Evolutionary conservation across 805 yeast species (phyloP).

Genomic region (Candida odintsovae): DNA sequence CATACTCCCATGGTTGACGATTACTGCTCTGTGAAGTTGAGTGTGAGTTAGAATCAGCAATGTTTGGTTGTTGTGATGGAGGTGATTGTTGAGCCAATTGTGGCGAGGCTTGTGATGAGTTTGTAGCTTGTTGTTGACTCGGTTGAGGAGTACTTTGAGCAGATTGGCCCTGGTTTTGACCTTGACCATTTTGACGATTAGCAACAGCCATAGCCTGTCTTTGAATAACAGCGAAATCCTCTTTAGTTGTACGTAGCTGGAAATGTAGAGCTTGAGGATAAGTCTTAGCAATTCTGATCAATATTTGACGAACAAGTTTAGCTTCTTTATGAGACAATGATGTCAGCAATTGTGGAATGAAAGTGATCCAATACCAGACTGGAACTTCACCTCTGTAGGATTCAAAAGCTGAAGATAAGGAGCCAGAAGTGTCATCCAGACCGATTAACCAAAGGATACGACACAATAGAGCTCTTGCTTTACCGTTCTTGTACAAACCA

Average conservation of each 20-base stretch:
- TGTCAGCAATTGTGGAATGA: conserved; percentile 88
- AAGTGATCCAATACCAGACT: conserved; percentile 98
- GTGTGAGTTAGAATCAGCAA: neutral
- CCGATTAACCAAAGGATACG: conserved; percentile 91
- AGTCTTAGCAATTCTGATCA: conserved; percentile 89
- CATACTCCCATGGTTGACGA: conserved; percentile 92
- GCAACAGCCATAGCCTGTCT: conserved; percentile 59
- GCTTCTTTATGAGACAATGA: conserved; percentile 92
- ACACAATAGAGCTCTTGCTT: conserved; percentile 81
- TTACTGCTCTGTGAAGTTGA: conserved; percentile 16
- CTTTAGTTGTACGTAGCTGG: conserved; percentile 92
- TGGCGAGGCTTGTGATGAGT: conserved; percentile 7
- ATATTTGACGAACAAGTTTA: conserved; percentile 75
- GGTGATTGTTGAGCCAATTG: conserved; percentile 1
- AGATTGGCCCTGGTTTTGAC: conserved; percentile 4
- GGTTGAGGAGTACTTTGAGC: conserved; percentile 6
- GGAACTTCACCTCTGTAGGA: conserved; percentile 94
- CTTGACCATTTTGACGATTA: conserved; percentile 22
- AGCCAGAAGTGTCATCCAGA: conserved; percentile 78
- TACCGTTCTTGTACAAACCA: conserved; percentile 88
- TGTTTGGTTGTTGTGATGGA: neutral
- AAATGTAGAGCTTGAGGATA: conserved; percentile 97
- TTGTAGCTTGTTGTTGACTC: conserved; percentile 2
- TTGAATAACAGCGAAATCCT: conserved; percentile 84
- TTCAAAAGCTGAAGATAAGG: conserved; percentile 82